Evolutionary conservation across 148 eudicot genomes (phyloP), one percentile per base, ranked within the genome.

Genomic region (Silene latifolia): DNA sequence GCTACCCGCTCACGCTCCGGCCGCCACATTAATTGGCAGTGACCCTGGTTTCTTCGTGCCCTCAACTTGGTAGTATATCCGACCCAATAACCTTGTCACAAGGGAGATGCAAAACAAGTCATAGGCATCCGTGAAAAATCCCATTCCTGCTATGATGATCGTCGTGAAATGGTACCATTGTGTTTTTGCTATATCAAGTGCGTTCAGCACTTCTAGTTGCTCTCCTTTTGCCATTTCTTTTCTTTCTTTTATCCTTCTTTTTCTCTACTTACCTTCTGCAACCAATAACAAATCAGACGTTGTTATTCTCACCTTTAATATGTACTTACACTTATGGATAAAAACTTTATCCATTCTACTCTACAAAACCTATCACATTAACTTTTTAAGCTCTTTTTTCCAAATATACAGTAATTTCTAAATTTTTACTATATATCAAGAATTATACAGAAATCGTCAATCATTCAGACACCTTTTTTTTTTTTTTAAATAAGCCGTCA

Each of bases 111-210:
- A 78, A 60, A 90, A 90, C 11, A 90, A 83, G 61, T 90, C 96
- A 25, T 90, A 90, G 46, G 96, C 96, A 54, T 90, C 96, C 1
- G 96, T 90, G 79, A 90, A 90, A 59, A 90, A 90, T 0, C 92
- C 96, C 96, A 90, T 90, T 7, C 90, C 92, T 1, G 94, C 91
- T 4, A 90, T 83, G 42, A 88, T 56, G n/a, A 90, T 88, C 0
- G 94, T 86, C 0, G 94, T 90, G 80, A 89, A 89, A n/a, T 89
- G 93, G 84, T 89, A 89, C 82, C 80, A 74, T 81, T 87, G 93
- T 15, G 93, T 89, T 61, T 84, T 89, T 7, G 93, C 93, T 2
- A 80, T 76, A 70, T 89, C 93, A 54, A 87, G 93, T 56, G 93
- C 90, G 12, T 79, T 72, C 0, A 89, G 85, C 82, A 89, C 90